phyloP scores from a whole-genome alignment of 768 basidiomycete genomes.

The Tylopilus plumbeoviolaceoides region DNA sequence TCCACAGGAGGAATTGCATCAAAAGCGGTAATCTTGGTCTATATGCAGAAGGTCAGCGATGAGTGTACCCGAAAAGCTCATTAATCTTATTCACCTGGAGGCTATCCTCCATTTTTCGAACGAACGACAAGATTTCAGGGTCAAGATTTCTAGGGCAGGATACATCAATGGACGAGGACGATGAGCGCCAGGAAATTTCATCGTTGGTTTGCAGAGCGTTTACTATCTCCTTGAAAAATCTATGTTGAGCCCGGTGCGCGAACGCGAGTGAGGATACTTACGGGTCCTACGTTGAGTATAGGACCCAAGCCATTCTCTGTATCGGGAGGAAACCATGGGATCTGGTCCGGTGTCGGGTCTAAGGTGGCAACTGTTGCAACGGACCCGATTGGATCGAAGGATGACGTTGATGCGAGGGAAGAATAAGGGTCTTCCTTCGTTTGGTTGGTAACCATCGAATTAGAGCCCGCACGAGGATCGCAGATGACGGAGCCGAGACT shows the following conservation, averaged over 20 bases:
- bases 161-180: background rate
- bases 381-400: background rate
- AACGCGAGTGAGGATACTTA: background rate
- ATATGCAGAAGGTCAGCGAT: background rate
- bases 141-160: background rate
- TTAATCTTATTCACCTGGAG: background rate
- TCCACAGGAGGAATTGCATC: accelerated
- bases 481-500: background rate
- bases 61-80: background rate
- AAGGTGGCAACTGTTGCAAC: background rate
- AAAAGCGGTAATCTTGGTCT: background rate
- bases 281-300: background rate
- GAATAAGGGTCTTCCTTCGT: background rate
- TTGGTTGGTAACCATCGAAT: background rate
- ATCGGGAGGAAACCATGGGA: background rate
- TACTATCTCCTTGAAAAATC: background rate
- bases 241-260: background rate
- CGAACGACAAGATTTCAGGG: background rate
- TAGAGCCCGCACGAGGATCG: background rate
- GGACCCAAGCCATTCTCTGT: background rate
- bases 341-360: background rate
- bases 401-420: background rate
- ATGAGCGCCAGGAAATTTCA: background rate
- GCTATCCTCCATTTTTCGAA: background rate
- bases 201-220: background rate